Evolutionary conservation across 192 early-diverging fungal species (phyloP).

Genomic region (Chytriomyces hyalinus): DNA sequence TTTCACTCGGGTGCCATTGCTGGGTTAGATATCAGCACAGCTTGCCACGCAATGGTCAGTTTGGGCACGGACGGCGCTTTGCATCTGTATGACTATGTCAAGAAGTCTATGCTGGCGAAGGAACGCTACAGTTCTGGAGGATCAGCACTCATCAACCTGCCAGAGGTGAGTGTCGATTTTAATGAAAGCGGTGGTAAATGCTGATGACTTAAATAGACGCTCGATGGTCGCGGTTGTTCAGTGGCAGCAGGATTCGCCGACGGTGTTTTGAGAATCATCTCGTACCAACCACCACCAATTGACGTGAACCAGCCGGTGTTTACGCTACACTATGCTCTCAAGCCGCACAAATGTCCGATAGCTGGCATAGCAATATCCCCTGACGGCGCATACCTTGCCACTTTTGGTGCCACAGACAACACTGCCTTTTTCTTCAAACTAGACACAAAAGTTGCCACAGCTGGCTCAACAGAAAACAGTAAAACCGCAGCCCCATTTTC

Average conservation of each 20-base stretch:
- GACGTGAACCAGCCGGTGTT: constrained; percentile 32
- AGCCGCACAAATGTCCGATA: constrained; percentile 58
- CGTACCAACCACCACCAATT: constrained; percentile 42
- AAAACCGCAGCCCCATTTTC: constrained; percentile 30
- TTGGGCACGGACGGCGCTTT: constrained; percentile 58
- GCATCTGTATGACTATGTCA: constrained; percentile 55
- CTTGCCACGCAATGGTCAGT: constrained; percentile 51
- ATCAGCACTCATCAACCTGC: constrained; percentile 47
- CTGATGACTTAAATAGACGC: constrained; percentile 33
- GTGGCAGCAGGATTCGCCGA: constrained; percentile 60
- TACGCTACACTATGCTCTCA: constrained; percentile 58
- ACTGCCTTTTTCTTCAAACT: constrained; percentile 66
- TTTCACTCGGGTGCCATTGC: constrained; percentile 59
- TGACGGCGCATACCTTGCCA: constrained; percentile 59
- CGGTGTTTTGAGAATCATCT: constrained; percentile 61
- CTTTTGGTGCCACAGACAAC: constrained; percentile 47
- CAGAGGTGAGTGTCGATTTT: constrained; percentile 43
- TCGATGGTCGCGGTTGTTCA: constrained; percentile 56
- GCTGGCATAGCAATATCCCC: constrained; percentile 51
- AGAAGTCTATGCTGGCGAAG: constrained; percentile 36
- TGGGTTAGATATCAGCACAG: constrained; percentile 51
- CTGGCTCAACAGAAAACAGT: constrained; percentile 14
- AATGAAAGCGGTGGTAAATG: not conserved
- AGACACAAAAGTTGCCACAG: constrained; percentile 16
- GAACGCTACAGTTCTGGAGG: constrained; percentile 45